phyloP scores from a whole-genome alignment of 108 stramenopile species.

The Cyclostephanos tholiformis region DNA sequence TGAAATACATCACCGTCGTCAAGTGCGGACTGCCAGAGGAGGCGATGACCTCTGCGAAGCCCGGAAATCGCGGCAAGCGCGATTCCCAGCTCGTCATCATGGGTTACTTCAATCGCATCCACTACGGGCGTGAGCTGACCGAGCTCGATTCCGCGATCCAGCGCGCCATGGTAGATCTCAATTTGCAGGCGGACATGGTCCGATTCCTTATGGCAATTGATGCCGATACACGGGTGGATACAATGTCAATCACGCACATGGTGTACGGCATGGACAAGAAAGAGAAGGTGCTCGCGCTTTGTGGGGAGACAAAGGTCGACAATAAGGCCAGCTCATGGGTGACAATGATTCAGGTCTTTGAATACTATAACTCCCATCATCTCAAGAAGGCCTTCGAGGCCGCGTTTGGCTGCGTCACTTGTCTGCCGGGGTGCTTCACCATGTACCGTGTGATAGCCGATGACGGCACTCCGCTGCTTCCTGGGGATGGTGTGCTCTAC shows the following conservation, averaged over 20 bases:
- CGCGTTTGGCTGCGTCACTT: constrained; percentile 65
- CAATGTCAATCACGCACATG: constrained; percentile 56
- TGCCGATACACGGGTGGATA: constrained; percentile 59
- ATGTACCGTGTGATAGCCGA: constrained; percentile 58
- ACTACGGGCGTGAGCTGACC: constrained; percentile 52
- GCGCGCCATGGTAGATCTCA: constrained; percentile 50
- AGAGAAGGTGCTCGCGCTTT: constrained; percentile 57
- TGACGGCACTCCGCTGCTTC: constrained; percentile 44
- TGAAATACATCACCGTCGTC: constrained; percentile 60
- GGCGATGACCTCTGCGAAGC: constrained; percentile 41
- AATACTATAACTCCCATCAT: constrained; percentile 60
- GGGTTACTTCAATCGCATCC: constrained; percentile 61
- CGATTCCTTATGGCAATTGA: constrained; percentile 65
- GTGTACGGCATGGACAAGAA: constrained; percentile 59
- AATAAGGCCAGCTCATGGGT: constrained; percentile 59
- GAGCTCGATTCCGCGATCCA: constrained; percentile 56
- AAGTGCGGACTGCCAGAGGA: constrained; percentile 59
- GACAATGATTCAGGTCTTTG: constrained; percentile 67
- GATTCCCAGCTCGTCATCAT: constrained; percentile 63
- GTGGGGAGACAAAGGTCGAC: constrained; percentile 65
- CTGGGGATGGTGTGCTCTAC: constrained; percentile 37
- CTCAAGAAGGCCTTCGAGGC: constrained; percentile 64
- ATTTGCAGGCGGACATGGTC: constrained; percentile 54
- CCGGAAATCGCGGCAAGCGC: constrained; percentile 68
- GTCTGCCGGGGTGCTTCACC: constrained; percentile 66